Evolutionary conservation across 2,329 filamentous ascomycete species (phyloP).

Genomic region (Pyrenophora teres): DNA sequence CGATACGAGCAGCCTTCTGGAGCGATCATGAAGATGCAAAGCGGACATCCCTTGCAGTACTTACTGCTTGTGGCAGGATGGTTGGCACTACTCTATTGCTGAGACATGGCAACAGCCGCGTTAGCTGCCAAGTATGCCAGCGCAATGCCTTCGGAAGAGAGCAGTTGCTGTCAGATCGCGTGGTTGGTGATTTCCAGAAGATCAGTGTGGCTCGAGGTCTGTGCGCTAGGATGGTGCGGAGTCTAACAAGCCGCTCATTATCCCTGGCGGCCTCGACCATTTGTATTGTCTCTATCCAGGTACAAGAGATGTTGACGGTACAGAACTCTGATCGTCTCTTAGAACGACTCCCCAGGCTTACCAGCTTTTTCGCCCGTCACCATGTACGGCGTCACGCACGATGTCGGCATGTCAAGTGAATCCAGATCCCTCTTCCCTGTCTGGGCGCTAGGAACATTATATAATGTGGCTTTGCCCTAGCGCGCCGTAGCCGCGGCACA

Average conservation of each 20-base stretch:
- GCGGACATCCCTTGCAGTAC: background rate
- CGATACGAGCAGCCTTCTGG: background rate
- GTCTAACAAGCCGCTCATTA: slow-evolving; percentile 1
- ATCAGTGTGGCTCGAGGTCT: slow-evolving; percentile 3
- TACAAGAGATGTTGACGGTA: background rate
- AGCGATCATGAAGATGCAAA: background rate
- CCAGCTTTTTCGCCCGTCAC: background rate
- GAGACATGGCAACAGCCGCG: background rate
- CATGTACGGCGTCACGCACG: background rate
- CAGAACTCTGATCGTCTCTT: background rate
- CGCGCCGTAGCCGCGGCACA: background rate
- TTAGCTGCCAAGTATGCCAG: background rate
- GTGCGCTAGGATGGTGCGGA: slow-evolving; percentile 3
- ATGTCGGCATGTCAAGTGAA: background rate
- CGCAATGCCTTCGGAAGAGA: background rate
- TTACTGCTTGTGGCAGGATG: background rate
- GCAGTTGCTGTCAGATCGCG: background rate
- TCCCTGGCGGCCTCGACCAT: slow-evolving; percentile 2
- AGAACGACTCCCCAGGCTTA: background rate
- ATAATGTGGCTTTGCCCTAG: background rate
- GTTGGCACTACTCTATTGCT: background rate
- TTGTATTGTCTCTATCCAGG: background rate
- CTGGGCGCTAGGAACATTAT: background rate
- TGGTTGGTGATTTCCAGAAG: background rate
- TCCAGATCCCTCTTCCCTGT: no score